phyloP scores from a whole-genome alignment of 2,329 filamentous ascomycete genomes.

The Myriosclerotinia duriaeana region DNA sequence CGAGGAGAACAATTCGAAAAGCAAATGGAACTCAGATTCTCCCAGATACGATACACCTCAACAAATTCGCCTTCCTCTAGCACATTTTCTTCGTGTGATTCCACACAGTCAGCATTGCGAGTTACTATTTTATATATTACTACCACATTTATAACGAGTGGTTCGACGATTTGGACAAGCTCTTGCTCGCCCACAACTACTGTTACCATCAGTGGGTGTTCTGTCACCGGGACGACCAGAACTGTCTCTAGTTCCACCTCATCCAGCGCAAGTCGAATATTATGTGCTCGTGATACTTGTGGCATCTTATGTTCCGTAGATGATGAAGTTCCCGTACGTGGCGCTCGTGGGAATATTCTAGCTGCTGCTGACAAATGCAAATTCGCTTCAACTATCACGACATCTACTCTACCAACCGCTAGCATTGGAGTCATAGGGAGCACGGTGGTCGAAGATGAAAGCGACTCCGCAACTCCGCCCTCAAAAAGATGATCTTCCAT shows the following conservation, averaged over 20 bases:
- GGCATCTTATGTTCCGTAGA: background rate
- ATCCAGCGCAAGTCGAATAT: background rate
- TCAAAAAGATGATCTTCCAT: background rate
- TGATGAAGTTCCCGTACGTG: background rate
- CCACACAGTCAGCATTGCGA: background rate
- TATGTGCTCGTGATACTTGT: background rate
- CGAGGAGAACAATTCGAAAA: background rate
- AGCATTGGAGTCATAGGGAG: background rate
- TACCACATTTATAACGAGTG: background rate
- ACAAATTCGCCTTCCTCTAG: background rate
- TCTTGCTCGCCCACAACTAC: background rate
- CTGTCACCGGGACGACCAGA: background rate
- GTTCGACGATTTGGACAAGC: background rate
- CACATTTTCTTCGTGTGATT: background rate
- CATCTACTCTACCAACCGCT: constrained; percentile 1
- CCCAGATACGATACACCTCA: background rate
- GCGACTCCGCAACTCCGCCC: background rate
- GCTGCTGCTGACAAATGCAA: background rate
- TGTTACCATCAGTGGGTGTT: background rate
- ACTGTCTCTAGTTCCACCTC: constrained; percentile 1
- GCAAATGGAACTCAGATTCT: fast-evolving
- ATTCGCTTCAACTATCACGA: background rate
- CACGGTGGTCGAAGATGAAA: background rate
- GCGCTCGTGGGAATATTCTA: too few species aligned
- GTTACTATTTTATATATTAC: background rate